A percentile compares a stretch with the other conserved stretches of the same genome.
Evolutionary conservation across 202 grass and related monocot genomes (phyloP).

Genomic region (Carex arenaria): DNA sequence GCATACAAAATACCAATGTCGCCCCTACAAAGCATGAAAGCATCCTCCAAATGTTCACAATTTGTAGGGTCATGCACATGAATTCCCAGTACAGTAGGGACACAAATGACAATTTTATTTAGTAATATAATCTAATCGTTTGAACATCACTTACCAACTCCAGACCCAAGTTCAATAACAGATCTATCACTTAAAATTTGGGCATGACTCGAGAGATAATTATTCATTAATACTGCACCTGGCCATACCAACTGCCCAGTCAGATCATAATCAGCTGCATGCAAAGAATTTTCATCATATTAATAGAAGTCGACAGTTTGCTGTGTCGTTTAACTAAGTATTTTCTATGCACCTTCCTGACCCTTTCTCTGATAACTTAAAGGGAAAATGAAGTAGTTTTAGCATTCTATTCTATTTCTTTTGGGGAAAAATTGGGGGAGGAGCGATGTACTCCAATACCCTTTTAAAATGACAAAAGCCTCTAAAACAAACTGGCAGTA

Average conservation of each 20-base stretch:
- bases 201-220: conserved; percentile 73
- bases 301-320: not conserved
- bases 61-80: not conserved
- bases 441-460: not conserved
- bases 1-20: not conserved
- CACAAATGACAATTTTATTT: not conserved
- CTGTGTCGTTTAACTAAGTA: not conserved
- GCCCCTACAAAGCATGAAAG: not conserved
- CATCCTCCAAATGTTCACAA: not conserved
- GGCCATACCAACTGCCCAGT: conserved; percentile 97
- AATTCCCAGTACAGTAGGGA: conserved; percentile 5
- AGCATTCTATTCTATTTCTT: not conserved
- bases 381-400: too few species aligned
- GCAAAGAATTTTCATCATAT: not conserved
- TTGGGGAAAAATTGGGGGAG: not conserved
- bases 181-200: conserved; percentile 59
- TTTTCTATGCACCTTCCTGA: not conserved
- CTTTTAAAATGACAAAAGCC: not conserved
- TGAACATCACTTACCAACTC: conserved; percentile 54
- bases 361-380: too few species aligned
- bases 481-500: not conserved
- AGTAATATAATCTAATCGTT: not conserved
- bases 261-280: conserved; percentile 95
- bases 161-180: conserved; percentile 82
- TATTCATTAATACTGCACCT: conserved; percentile 85